Base-by-base conservation (phyloP, 495 filamentous ascomycete species). In the Neurospora sp. region DNA sequence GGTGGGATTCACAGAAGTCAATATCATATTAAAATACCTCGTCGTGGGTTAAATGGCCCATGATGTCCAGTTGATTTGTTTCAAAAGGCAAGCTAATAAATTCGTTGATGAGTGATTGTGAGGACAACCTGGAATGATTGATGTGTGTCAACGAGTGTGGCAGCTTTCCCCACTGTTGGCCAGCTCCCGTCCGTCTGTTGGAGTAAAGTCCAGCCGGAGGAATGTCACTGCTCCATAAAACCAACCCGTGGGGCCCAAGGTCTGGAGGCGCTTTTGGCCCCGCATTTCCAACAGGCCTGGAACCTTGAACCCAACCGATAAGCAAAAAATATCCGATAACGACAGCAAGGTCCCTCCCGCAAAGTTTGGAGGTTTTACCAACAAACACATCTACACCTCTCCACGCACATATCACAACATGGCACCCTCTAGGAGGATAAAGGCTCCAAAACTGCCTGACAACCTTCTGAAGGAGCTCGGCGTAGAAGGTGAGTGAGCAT, bases 41-140 rank as follows among this genome's bases (percentile, higher is more conserved):
- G 71, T 94, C 91, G 76, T 94, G 90, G 78, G 82, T 89, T 75
- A 94, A 72, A 81, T 89, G 90, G 3, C 70, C 72, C 76, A 78
- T 79, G 20, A 70, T 78, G 48, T 12, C 14, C 5, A 4, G 14
- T 61, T 35, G 12, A 18, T 61, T 18, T 16, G 3, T 8, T 27
- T 7, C 10, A 18, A 35, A 16, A 35, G 6, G 27, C 2, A 27
- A 61, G 53, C 5, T 14, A 18, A 35, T 12, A 61, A 61, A 8
- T 35, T 31, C 27, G 27, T 35, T 65, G 53, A 65, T 35, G 53
- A 35, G 53, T 65, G 53, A 37, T 16, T 35, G 53, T 65, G 27
- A 65, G 35, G 31, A 14, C 27, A 35, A 37, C 53, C 53, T 65
- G 12, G 27, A 61, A 61, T 61, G 53, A 31, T 61, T 31, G 53